These are phyloP conservation scores for Pichia pseudocactophila DNA, from an alignment of 805 yeast genomes.

Conservation along the genomic window DNA sequence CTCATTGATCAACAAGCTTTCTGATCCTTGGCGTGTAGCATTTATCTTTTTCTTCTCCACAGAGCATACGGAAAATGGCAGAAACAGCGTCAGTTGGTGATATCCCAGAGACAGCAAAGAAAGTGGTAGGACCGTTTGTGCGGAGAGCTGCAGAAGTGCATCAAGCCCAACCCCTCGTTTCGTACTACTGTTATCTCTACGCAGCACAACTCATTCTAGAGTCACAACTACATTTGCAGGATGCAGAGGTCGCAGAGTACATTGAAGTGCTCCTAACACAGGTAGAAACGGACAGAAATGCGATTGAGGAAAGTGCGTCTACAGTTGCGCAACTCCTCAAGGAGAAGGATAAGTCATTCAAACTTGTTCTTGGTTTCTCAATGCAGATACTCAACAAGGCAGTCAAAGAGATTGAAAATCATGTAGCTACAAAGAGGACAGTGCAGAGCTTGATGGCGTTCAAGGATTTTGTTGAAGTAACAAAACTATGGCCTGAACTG, in stretches of 20 bases:
- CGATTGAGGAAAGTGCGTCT: constrained; percentile 31
- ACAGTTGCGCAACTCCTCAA: constrained; percentile 40
- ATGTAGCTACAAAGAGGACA: constrained; percentile 36
- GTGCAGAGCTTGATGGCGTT: constrained; percentile 46
- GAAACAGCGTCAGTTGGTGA: neutral
- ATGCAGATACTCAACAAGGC: constrained; percentile 48
- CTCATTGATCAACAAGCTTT: no score
- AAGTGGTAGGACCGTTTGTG: constrained; percentile 38
- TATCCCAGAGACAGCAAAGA: constrained; percentile 26
- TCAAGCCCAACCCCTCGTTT: constrained; percentile 51
- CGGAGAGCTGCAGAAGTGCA: constrained; percentile 51
- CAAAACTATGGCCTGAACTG: constrained; percentile 34
- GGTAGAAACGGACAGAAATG: constrained; percentile 49
- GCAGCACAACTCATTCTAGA: constrained; percentile 66
- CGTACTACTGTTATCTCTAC: constrained; percentile 65
- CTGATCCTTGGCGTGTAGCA: no score
- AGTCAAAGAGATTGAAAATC: constrained; percentile 37
- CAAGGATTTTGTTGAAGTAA: constrained; percentile 42
- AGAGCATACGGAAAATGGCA: no score
- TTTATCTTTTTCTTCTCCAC: no score
- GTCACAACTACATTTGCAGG: constrained; percentile 47
- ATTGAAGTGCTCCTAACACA: constrained; percentile 59
- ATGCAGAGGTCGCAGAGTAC: constrained; percentile 46
- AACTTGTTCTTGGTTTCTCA: constrained; percentile 49
- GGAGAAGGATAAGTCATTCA: constrained; percentile 51